Percentiles rank a stretch among this genome's conserved stretches.
Evolutionary conservation across 495 filamentous ascomycete genomes (phyloP).

Genomic region (Aspergillus baeticus): DNA sequence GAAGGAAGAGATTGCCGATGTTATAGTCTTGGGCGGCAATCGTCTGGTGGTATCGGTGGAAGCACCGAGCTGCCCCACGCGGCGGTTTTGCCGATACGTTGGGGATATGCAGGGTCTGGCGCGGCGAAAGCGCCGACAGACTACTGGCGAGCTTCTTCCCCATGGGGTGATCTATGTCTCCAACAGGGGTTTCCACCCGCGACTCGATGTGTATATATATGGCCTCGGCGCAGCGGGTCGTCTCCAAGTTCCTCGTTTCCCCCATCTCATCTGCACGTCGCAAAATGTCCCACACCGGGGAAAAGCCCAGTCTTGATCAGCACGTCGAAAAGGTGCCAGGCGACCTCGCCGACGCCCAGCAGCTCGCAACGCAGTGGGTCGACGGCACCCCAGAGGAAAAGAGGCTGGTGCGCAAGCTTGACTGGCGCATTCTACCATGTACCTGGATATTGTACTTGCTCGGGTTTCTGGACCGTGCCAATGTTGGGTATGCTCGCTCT

Average conservation of each 20-base stretch:
- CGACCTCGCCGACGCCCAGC: background rate
- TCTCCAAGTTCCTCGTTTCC: background rate
- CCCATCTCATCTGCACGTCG: background rate
- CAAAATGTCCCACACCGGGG: background rate
- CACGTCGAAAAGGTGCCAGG: background rate
- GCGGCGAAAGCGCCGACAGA: too few relatives aligned
- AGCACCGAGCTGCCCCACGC: too few relatives aligned
- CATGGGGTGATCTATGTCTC: too few relatives aligned
- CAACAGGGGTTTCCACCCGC: too few relatives aligned
- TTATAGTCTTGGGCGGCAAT: too few relatives aligned
- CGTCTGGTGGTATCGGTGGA: too few relatives aligned
- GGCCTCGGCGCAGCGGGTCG: background rate
- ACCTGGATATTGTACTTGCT: background rate
- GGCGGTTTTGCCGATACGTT: too few relatives aligned
- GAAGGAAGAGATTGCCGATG: too few relatives aligned
- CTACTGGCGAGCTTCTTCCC: too few relatives aligned
- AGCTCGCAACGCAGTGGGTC: background rate
- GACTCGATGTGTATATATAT: background rate
- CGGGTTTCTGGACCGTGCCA: background rate
- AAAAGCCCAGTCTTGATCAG: background rate
- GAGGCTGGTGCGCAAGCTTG: background rate
- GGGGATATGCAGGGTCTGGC: too few relatives aligned
- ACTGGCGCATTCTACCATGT: constrained; percentile 1
- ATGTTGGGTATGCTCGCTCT: background rate
- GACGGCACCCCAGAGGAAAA: background rate